phyloP scores from a whole-genome alignment of 2,329 filamentous ascomycete species.

The Pestalotiopsis sp. region DNA sequence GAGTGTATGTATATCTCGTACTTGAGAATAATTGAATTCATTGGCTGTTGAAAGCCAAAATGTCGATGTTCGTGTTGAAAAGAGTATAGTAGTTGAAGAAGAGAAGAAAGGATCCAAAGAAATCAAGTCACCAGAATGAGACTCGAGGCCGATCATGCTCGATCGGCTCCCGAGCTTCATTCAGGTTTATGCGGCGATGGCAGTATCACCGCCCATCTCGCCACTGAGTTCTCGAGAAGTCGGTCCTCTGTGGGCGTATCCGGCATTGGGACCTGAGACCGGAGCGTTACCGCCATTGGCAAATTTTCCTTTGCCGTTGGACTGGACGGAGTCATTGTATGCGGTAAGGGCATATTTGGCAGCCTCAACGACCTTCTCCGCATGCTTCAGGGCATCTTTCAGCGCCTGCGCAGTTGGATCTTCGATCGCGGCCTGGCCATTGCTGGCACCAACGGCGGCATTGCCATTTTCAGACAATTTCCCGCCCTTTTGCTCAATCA shows the following conservation, averaged over 20 bases:
- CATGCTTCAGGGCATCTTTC: slow-evolving; percentile 44
- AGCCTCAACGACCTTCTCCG: slow-evolving; percentile 50
- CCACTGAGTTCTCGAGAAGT: slow-evolving; percentile 60
- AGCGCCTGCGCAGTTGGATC: slow-evolving; percentile 48
- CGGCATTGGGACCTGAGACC: slow-evolving; percentile 13
- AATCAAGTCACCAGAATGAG: not conserved
- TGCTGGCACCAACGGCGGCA: slow-evolving; percentile 1
- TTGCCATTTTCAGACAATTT: slow-evolving; percentile 23
- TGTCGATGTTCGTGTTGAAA: not conserved
- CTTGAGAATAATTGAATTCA: not conserved
- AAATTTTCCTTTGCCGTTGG: slow-evolving; percentile 5
- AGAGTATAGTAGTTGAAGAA: not conserved
- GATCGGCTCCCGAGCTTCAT: not conserved
- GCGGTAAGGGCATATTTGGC: slow-evolving; percentile 45
- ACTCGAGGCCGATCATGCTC: not conserved
- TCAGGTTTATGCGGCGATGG: slow-evolving; percentile 10
- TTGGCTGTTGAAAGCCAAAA: not conserved
- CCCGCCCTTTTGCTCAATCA: slow-evolving; percentile 47
- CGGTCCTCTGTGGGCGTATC: slow-evolving; percentile 41
- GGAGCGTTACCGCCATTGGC: not conserved
- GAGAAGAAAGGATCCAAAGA: not conserved
- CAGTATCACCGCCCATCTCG: slow-evolving; percentile 66
- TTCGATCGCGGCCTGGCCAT: slow-evolving; percentile 13
- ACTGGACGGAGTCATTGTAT: slow-evolving; percentile 32
- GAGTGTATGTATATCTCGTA: too few species aligned